Evolutionary conservation across 768 basidiomycete species (phyloP).

Genomic region (Podaxis carcinomalis): DNA sequence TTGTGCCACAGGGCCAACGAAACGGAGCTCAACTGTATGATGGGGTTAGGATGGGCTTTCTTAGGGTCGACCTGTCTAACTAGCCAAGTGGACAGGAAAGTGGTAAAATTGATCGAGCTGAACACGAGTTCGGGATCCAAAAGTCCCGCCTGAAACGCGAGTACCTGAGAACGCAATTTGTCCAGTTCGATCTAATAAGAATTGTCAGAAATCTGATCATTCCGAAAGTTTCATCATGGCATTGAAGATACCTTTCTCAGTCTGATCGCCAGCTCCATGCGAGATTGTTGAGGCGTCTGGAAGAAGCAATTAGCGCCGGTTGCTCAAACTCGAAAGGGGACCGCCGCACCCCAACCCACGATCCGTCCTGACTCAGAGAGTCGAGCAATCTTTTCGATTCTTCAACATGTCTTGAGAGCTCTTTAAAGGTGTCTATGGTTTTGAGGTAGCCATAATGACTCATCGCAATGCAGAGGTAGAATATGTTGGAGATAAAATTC

Average conservation of each 20-base stretch:
- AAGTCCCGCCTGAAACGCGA: conserved; percentile 82
- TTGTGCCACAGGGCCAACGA: neutral
- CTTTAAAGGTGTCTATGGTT: conserved; percentile 73
- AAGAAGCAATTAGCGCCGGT: conserved; percentile 1
- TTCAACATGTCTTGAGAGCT: conserved; percentile 68
- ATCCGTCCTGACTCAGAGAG: conserved; percentile 66
- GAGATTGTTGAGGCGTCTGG: conserved; percentile 69
- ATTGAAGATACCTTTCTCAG: conserved; percentile 58
- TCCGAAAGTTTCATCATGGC: neutral
- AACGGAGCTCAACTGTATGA: conserved; percentile 51
- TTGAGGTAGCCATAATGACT: conserved; percentile 86
- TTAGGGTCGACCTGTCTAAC: conserved; percentile 85
- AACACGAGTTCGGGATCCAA: conserved; percentile 82
- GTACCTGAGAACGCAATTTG: conserved; percentile 65
- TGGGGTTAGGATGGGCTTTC: conserved; percentile 67
- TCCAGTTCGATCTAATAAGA: conserved; percentile 57
- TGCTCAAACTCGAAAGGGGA: neutral
- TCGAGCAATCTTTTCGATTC: conserved; percentile 78
- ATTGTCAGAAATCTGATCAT: neutral
- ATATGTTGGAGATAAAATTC: conserved; percentile 95
- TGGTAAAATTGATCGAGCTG: conserved; percentile 77
- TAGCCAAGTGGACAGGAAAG: conserved; percentile 91
- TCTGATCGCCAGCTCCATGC: conserved; percentile 74
- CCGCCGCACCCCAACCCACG: conserved; percentile 73
- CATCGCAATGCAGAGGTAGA: conserved; percentile 83